Conservation (phyloP, 2,329 filamentous ascomycete genomes). For the Dactylellina sp. region DNA sequence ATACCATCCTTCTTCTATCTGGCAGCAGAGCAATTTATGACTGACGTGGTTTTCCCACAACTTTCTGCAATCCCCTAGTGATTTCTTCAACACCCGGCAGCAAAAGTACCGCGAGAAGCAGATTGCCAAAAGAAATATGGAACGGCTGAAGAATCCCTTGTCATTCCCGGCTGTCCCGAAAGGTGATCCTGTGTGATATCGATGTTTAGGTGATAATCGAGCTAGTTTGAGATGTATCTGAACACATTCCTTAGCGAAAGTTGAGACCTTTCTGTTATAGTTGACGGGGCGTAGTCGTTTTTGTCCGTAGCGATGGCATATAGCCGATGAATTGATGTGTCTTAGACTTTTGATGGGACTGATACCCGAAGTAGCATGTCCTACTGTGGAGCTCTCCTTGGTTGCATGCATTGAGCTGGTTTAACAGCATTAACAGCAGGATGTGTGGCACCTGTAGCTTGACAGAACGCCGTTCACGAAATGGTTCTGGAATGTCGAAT, state of each 20-base stretch:
- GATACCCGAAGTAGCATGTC: conserved; percentile 34
- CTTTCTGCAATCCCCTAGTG: conserved; percentile 66
- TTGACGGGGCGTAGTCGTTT: not conserved
- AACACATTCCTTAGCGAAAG: conserved; percentile 25
- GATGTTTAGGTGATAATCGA: conserved; percentile 1
- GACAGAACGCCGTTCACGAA: not conserved
- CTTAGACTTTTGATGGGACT: conserved; percentile 25
- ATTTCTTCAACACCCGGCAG: conserved; percentile 87
- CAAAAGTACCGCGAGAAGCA: conserved; percentile 83
- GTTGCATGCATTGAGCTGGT: conserved; percentile 1
- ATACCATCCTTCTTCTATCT: not conserved
- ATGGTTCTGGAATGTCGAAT: conserved; percentile 30
- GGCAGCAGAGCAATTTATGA: conserved; percentile 7
- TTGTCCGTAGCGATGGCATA: conserved; percentile 13
- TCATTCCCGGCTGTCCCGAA: conserved; percentile 88
- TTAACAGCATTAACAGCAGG: not conserved
- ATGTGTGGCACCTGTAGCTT: not conserved
- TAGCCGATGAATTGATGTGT: conserved; percentile 32
- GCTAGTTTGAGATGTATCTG: conserved; percentile 27
- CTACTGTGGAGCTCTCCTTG: conserved; percentile 18
- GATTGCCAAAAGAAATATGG: conserved; percentile 81
- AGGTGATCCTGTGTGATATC: conserved; percentile 62
- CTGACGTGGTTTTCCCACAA: conserved; percentile 43
- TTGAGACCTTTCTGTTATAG: conserved; percentile 16
- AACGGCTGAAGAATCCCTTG: conserved; percentile 80